Conservation (phyloP, 1,139 yeast genomes). For the Geotrichum fermentans region DNA sequence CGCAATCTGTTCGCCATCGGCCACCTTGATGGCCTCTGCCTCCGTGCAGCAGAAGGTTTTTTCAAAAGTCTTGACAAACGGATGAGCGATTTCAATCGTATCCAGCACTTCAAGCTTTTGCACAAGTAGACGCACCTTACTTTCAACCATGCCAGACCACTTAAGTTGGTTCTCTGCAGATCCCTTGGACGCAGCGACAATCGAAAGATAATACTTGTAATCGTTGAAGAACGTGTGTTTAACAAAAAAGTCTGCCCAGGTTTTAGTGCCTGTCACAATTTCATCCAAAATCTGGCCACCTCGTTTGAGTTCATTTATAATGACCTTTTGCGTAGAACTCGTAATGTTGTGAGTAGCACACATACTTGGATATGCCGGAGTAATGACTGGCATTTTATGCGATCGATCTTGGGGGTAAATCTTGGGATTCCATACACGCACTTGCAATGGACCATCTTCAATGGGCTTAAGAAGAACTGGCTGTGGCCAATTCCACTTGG, state of each 20-base stretch:
- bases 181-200: slow-evolving; percentile 71
- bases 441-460: slow-evolving; percentile 96
- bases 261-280: slow-evolving; percentile 57
- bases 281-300: slow-evolving; percentile 68
- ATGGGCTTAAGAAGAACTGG: slow-evolving; percentile 88
- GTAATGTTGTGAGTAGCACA: slow-evolving; percentile 97
- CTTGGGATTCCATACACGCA: slow-evolving; percentile 94
- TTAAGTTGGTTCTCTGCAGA: slow-evolving; percentile 73
- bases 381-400: slow-evolving; percentile 97
- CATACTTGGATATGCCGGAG: slow-evolving; percentile 99
- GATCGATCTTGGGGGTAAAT: slow-evolving; percentile 80
- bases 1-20: slow-evolving; percentile 41
- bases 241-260: slow-evolving; percentile 70
- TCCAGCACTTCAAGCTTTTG: slow-evolving; percentile 71
- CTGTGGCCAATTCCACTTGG: slow-evolving; percentile 98
- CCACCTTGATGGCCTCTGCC: slow-evolving; percentile 52
- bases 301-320: slow-evolving; percentile 66
- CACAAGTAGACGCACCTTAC: slow-evolving; percentile 74
- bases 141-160: slow-evolving; percentile 92
- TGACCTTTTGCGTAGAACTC: slow-evolving; percentile 76
- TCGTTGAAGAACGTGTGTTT: slow-evolving; percentile 77
- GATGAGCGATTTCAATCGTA: slow-evolving; percentile 82
- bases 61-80: slow-evolving; percentile 75
- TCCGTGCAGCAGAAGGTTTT: slow-evolving; percentile 49
- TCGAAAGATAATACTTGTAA: slow-evolving; percentile 80